Percentiles rank a stretch among this genome's conserved stretches.
Evolutionary conservation across 2,329 filamentous ascomycete species (phyloP).

Genomic region (Ophiocordyceps camponoti-leonardi): DNA sequence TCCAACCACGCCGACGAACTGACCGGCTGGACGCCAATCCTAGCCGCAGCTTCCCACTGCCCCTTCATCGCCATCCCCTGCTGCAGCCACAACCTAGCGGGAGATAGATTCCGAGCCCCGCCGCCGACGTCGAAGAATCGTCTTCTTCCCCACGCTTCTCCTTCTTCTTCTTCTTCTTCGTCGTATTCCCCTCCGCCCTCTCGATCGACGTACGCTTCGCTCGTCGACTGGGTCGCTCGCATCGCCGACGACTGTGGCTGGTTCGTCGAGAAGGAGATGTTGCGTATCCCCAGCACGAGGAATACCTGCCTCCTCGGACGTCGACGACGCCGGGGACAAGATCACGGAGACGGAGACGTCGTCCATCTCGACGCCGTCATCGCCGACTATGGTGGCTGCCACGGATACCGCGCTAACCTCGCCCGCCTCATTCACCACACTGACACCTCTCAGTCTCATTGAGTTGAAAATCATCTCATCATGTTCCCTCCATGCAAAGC

Average conservation of each 20-base stretch:
- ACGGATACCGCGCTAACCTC: conserved; percentile 42
- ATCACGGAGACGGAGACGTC: conserved; percentile 5
- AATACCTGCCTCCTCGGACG: conserved; percentile 50
- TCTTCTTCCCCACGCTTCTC: no score
- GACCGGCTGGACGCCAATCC: conserved; percentile 85
- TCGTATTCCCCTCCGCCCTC: conserved; percentile 3
- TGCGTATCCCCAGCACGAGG: conserved; percentile 82
- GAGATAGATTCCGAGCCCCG: conserved; percentile 53
- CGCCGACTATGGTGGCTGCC: conserved; percentile 33
- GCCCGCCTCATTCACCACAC: conserved; percentile 42
- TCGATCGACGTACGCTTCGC: conserved; percentile 62
- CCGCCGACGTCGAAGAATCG: conserved; percentile 19
- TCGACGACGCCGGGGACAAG: conserved; percentile 1
- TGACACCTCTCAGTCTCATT: conserved; percentile 6
- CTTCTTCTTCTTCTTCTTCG: no score
- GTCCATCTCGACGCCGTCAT: conserved; percentile 27
- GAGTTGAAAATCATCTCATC: no score
- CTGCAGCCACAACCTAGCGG: conserved; percentile 77
- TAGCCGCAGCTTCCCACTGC: conserved; percentile 57
- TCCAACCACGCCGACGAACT: conserved; percentile 96
- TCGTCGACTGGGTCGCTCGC: conserved; percentile 60
- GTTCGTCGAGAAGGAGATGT: conserved; percentile 62
- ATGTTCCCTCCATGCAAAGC: no score
- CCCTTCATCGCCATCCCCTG: conserved; percentile 91
- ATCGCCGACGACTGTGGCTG: conserved; percentile 61